Evolutionary conservation across 2,329 filamentous ascomycete genomes (phyloP).

Genomic region (Aspergillus pseudotamarii): DNA sequence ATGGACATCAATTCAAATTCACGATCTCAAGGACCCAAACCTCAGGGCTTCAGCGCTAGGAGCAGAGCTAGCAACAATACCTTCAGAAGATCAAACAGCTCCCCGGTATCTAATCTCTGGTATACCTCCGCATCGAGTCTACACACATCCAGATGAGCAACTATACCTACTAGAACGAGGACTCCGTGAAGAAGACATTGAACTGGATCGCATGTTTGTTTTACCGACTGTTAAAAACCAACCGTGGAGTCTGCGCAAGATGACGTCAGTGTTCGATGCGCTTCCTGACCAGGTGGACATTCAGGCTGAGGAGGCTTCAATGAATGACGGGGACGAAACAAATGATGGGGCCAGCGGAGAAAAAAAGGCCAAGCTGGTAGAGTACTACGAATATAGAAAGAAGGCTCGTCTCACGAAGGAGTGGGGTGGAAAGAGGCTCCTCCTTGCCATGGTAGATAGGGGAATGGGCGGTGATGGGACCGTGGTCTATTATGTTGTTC

Average conservation of each 20-base stretch:
- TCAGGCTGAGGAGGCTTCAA: conserved; percentile 9
- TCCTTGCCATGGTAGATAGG: conserved; percentile 60
- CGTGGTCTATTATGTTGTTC: conserved; percentile 66
- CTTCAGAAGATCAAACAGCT: conserved; percentile 23
- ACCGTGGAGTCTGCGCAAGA: conserved; percentile 59
- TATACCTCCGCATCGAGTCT: conserved; percentile 62
- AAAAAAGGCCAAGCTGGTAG: conserved; percentile 32
- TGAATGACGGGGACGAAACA: conserved; percentile 17
- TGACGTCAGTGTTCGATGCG: conserved; percentile 61
- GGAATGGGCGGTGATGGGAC: conserved; percentile 59
- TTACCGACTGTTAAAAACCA: conserved; percentile 62
- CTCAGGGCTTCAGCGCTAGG: conserved; percentile 1
- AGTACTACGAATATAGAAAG: conserved; percentile 35
- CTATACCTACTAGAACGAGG: conserved; percentile 59
- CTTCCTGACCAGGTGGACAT: conserved; percentile 36
- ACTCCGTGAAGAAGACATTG: conserved; percentile 50
- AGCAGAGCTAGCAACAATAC: conserved; percentile 5
- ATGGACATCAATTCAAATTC: conserved; percentile 60
- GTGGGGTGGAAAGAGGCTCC: conserved; percentile 55
- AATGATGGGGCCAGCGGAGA: conserved; percentile 22
- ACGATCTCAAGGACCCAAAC: conserved; percentile 40
- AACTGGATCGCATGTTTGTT: conserved; percentile 60
- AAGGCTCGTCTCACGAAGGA: conserved; percentile 33
- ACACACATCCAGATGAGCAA: conserved; percentile 68
- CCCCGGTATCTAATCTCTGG: conserved; percentile 60